Evolutionary conservation across 2,329 filamentous ascomycete genomes (phyloP).

Genomic region (Fusarium ramigenum): DNA sequence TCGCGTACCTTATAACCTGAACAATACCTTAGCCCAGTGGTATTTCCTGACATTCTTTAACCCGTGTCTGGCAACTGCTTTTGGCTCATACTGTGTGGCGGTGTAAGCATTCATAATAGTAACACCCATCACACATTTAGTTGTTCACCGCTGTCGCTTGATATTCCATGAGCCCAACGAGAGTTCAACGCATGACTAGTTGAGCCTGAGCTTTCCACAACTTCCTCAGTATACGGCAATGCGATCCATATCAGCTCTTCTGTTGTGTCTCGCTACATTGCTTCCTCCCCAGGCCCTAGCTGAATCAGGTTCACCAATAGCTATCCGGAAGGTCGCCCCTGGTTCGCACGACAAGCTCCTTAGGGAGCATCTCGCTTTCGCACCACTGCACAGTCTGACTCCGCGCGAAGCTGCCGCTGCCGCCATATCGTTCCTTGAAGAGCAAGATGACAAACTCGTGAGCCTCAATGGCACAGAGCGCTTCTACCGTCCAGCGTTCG

Average conservation of each 20-base stretch:
- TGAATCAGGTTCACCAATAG: slow-evolving; percentile 60
- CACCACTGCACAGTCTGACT: slow-evolving; percentile 40
- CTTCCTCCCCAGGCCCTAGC: slow-evolving; percentile 51
- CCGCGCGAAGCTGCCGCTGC: slow-evolving; percentile 46
- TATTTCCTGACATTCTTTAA: neutral
- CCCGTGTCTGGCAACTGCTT: slow-evolving; percentile 4
- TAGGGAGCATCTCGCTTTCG: slow-evolving; percentile 69
- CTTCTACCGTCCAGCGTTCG: slow-evolving; percentile 61
- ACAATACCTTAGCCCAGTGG: neutral
- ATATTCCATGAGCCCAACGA: neutral
- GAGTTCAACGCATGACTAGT: neutral
- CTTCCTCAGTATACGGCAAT: slow-evolving; percentile 44
- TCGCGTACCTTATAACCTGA: neutral
- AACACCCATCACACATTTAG: neutral
- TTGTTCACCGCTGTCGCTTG: slow-evolving; percentile 18
- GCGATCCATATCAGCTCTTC: slow-evolving; percentile 51
- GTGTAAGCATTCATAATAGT: slow-evolving; percentile 15
- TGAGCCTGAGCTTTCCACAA: neutral
- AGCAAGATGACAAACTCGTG: slow-evolving; percentile 39
- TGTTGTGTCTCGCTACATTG: slow-evolving; percentile 58
- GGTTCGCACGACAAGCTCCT: slow-evolving; percentile 80
- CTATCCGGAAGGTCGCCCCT: slow-evolving; percentile 75
- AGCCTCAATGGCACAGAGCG: slow-evolving; percentile 27
- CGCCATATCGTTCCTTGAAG: slow-evolving; percentile 43
- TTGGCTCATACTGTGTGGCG: slow-evolving; percentile 7